A percentile compares a stretch with the other conserved stretches of the same genome.
phyloP scores from a whole-genome alignment of 192 early-diverging fungal genomes.

The Martensiomyces pterosporus region DNA sequence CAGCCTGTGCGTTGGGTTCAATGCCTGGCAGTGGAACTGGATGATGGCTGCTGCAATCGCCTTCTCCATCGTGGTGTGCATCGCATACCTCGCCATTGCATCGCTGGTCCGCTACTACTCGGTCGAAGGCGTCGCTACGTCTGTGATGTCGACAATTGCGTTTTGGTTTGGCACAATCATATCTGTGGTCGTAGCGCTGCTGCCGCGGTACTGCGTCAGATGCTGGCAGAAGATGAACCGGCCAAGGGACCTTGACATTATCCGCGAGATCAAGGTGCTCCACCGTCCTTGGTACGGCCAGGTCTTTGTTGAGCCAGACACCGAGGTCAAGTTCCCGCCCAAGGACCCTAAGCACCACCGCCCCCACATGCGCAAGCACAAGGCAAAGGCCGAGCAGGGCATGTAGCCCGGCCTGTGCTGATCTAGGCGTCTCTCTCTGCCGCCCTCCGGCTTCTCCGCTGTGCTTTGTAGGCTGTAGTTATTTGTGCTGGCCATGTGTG shows the following conservation, averaged over 20 bases:
- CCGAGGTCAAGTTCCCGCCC: slow-evolving; percentile 15
- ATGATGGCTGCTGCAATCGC: slow-evolving; percentile 61
- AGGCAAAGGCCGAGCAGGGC: too few species aligned
- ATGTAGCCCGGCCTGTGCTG: too few species aligned
- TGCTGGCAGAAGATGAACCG: slow-evolving; percentile 63
- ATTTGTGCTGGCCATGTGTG: background rate
- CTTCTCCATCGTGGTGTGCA: slow-evolving; percentile 63
- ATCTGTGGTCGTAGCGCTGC: slow-evolving; percentile 62
- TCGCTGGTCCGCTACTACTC: slow-evolving; percentile 54
- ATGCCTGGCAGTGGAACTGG: slow-evolving; percentile 84
- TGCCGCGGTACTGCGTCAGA: slow-evolving; percentile 65
- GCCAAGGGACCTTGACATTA: slow-evolving; percentile 65
- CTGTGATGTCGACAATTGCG: slow-evolving; percentile 57
- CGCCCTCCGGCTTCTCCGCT: too few species aligned
- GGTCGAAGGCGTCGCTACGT: slow-evolving; percentile 64
- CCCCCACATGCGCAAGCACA: slow-evolving; percentile 11
- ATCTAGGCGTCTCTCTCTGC: too few species aligned
- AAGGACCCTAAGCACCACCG: slow-evolving; percentile 18
- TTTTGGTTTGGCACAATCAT: slow-evolving; percentile 78
- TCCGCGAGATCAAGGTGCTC: slow-evolving; percentile 54
- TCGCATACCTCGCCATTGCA: slow-evolving; percentile 66
- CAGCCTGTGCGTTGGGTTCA: slow-evolving; percentile 73
- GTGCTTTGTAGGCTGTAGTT: too few species aligned
- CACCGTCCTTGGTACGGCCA: slow-evolving; percentile 53
- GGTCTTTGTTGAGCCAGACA: slow-evolving; percentile 45